Conservation (phyloP, 164 flowering plant species). For the Nymphaea colorata region DNA sequence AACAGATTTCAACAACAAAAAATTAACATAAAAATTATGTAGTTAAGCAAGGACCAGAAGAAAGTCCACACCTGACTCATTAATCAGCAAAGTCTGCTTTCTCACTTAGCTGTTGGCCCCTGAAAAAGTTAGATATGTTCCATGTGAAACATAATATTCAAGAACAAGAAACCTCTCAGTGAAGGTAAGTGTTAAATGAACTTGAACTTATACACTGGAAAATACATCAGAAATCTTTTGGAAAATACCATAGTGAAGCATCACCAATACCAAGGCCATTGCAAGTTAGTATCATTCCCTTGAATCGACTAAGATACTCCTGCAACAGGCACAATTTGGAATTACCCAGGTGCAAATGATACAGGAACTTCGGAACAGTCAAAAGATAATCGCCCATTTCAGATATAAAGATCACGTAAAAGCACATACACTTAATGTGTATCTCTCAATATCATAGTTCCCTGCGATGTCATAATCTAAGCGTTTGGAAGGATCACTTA, state of each 20-base stretch:
- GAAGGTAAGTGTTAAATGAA: neutral
- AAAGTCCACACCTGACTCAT: conserved; percentile 13
- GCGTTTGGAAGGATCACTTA: conserved; percentile 67
- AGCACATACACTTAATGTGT: conserved; percentile 49
- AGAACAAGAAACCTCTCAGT: neutral
- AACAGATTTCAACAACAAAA: too few relatives aligned
- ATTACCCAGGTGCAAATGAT: neutral
- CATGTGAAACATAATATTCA: neutral
- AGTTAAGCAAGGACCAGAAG: neutral
- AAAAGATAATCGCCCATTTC: conserved; percentile 1
- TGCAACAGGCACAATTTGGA: conserved; percentile 10
- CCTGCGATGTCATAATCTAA: conserved; percentile 72
- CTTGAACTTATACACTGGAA: neutral
- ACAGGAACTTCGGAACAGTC: too few relatives aligned
- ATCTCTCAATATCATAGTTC: conserved; percentile 66
- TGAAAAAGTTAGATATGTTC: conserved; percentile 15
- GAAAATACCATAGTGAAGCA: conserved; percentile 43
- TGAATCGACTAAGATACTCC: conserved; percentile 79
- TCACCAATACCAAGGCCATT: conserved; percentile 76
- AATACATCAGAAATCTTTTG: neutral
- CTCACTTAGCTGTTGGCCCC: conserved; percentile 46
- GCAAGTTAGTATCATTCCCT: conserved; percentile 89
- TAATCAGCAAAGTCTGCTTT: conserved; percentile 24
- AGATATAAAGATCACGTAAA: neutral
- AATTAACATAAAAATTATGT: too few relatives aligned